Evolutionary conservation across 148 eudicot species (phyloP).

Genomic region (Camellia lanceoleosa): DNA sequence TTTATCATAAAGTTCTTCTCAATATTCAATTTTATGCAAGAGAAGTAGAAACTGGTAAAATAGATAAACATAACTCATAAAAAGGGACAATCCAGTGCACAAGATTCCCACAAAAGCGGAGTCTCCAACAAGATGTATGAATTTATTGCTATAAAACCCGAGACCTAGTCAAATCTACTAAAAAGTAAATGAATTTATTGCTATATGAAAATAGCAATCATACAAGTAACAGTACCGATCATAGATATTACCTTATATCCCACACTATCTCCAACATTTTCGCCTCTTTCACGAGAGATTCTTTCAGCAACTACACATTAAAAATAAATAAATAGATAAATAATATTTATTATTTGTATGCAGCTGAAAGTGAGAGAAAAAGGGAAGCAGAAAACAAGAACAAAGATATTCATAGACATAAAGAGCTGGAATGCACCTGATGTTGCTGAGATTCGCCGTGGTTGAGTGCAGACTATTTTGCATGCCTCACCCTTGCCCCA

Average conservation of each 20-base stretch:
- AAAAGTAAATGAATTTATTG: background rate
- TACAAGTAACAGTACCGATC: background rate
- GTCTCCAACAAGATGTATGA: too few relatives aligned
- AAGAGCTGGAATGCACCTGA: conserved; percentile 49
- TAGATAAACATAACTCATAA: background rate
- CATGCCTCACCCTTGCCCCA: conserved; percentile 82
- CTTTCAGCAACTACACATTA: conserved; percentile 76
- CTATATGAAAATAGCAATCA: background rate
- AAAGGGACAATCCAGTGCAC: too few relatives aligned
- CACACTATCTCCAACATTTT: conserved; percentile 71
- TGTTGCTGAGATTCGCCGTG: conserved; percentile 86
- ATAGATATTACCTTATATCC: conserved; percentile 78
- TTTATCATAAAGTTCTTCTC: background rate
- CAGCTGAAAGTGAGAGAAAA: conserved; percentile 6
- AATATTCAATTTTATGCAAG: background rate
- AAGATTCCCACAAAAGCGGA: too few relatives aligned
- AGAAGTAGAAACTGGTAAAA: background rate
- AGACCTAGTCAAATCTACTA: background rate
- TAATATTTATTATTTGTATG: background rate
- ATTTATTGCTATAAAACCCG: background rate
- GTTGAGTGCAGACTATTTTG: conserved; percentile 91
- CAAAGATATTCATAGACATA: conserved; percentile 5
- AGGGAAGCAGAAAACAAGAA: background rate
- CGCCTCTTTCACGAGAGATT: conserved; percentile 85
- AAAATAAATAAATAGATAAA: background rate